Base-by-base conservation (phyloP, 1,284 basidiomycete species). In the Ganoderma lucidum region DNA sequence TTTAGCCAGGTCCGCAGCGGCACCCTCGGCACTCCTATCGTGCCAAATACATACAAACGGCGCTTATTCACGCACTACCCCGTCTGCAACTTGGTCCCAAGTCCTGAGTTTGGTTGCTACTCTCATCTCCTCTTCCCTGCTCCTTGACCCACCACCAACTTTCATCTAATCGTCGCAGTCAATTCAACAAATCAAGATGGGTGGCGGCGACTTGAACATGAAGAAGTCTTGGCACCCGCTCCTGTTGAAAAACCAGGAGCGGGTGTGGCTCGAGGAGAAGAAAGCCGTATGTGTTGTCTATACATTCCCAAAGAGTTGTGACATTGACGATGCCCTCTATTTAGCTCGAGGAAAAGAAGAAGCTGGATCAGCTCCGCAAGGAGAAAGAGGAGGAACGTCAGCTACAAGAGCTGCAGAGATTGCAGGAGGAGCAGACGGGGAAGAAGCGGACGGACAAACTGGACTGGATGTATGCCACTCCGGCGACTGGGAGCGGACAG, bases 401-500 rank as follows among this genome's bases (percentile, higher is more conserved):
- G 80, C 83, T 99, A 37, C 96, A 98, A 76, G 97, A 99, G 77
- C 88, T 99, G 19, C 97, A 99, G 79, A 89, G 97, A 62, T 81
- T 99, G 61, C 96, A 98, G 79, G 95, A 97, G 78, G 93, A 94
- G 71, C 91, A 96, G 74, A 98, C 97, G 9, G 98, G 98, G 39
- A 96, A 93, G 85, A 98, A 97, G 83, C 86, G 95, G 74, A 89
- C 92, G 62, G 97, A 99, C 80, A 96, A 96, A 78, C 83, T 99
- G 64, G 97, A 99, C 80, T 99, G 98, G 98, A 97, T 99, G 95
- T 99, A 99, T 83, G 87, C 97, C 17, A 98, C 97, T 1, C 97
- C 98, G 2, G 94, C 95, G 0, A 90, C 93, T 6, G 95, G 93
- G 17, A 91, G 87, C 70, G 92, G 85, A 68, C 90, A 94, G 74